phyloP scores from a whole-genome alignment of 768 basidiomycete species.

The Neoboletus magnificus region DNA sequence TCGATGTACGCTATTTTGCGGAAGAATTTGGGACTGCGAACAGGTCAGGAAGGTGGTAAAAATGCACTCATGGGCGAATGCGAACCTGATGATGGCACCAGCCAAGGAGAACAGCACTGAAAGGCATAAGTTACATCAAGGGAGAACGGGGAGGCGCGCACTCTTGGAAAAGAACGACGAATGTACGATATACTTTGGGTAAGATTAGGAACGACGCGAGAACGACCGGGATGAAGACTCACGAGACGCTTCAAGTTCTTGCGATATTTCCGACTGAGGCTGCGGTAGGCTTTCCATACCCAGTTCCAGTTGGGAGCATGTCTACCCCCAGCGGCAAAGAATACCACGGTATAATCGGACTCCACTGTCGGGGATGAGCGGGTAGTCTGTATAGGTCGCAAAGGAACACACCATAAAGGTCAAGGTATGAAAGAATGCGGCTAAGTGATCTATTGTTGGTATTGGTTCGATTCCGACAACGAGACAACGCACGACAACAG shows the following conservation, averaged over 20 bases:
- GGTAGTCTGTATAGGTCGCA: background rate
- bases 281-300: conserved; percentile 89
- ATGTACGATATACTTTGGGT: conserved; percentile 73
- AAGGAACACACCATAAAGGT: conserved; percentile 63
- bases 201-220: conserved; percentile 6
- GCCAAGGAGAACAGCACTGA: conserved; percentile 87
- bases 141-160: conserved; percentile 31
- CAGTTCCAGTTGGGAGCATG: conserved; percentile 83
- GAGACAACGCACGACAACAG: conserved; percentile 58
- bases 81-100: conserved; percentile 82
- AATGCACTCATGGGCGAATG: background rate
- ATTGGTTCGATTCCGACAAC: conserved; percentile 3
- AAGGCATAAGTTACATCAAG: conserved; percentile 9
- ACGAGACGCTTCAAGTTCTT: conserved; percentile 86
- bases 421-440: conserved; percentile 73
- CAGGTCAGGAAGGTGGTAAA: background rate
- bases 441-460: conserved; percentile 35
- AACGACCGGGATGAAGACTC: conserved; percentile 22
- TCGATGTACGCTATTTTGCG: conserved; percentile 75
- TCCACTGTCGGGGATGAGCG: conserved; percentile 53
- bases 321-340: conserved; percentile 76
- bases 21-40: conserved; percentile 81
- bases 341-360: conserved; percentile 84
- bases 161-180: conserved; percentile 88
- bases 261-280: conserved; percentile 76